Evolutionary conservation across 495 filamentous ascomycete genomes (phyloP).

Genomic region (Immersiella caudata): DNA sequence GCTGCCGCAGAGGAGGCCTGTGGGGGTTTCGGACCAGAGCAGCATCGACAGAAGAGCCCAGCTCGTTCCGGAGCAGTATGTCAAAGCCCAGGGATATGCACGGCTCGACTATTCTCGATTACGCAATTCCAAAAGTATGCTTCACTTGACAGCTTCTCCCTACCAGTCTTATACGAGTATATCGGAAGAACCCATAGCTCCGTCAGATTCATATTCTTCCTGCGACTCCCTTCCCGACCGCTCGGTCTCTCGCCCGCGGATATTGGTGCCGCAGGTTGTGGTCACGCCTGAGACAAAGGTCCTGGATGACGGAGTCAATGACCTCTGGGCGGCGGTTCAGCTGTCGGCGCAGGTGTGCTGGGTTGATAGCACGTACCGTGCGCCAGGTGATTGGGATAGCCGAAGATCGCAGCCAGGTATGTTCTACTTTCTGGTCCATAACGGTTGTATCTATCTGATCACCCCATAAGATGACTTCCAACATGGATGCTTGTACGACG

Average conservation of each 20-base stretch:
- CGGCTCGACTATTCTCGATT: conserved; percentile 2
- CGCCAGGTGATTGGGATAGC: neutral
- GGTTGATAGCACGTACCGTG: conserved; percentile 16
- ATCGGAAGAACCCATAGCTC: neutral
- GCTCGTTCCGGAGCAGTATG: neutral
- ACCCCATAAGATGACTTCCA: conserved; percentile 26
- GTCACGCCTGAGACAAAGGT: conserved; percentile 57
- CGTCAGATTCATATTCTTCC: conserved; percentile 8
- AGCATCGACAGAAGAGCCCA: neutral
- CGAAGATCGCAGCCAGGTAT: conserved; percentile 20
- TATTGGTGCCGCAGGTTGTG: conserved; percentile 45
- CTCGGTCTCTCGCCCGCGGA: conserved; percentile 22
- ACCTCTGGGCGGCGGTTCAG: conserved; percentile 53
- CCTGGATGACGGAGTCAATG: conserved; percentile 36
- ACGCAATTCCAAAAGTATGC: conserved; percentile 24
- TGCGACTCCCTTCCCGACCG: neutral
- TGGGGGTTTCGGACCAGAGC: neutral
- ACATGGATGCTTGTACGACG: conserved; percentile 49
- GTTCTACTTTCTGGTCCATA: neutral
- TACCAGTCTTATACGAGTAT: conserved; percentile 13
- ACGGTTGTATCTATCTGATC: neutral
- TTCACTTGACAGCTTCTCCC: conserved; percentile 19
- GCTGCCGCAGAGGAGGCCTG: neutral
- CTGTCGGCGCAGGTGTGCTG: conserved; percentile 43
- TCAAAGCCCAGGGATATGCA: neutral